Evolutionary conservation across 164 flowering plant species (phyloP).

Genomic region (grape (Vitis vinifera)): DNA sequence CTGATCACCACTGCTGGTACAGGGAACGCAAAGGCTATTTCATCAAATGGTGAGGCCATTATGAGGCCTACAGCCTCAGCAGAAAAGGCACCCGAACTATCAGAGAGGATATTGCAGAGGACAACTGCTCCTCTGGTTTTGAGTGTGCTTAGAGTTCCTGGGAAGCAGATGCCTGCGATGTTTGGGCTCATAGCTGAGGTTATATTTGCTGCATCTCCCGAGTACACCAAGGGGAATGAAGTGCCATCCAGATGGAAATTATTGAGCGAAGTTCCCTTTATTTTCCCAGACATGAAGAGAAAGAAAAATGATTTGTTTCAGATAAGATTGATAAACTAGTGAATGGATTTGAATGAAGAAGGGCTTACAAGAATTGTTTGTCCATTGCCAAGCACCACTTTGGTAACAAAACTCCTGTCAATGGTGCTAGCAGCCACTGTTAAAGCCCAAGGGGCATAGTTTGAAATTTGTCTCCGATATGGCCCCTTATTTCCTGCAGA

Average conservation of each 20-base stretch:
- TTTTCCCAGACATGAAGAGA: neutral
- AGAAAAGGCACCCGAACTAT: neutral
- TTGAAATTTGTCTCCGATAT: neutral
- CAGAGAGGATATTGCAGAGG: neutral
- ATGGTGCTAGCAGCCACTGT: conserved; percentile 17
- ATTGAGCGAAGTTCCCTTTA: conserved; percentile 10
- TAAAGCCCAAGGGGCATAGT: conserved; percentile 9
- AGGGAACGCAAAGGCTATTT: neutral
- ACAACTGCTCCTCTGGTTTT: conserved; percentile 5
- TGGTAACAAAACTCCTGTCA: conserved; percentile 10
- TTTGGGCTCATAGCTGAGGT: neutral
- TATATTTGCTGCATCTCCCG: conserved; percentile 9
- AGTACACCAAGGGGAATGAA: conserved; percentile 7
- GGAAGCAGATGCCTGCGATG: neutral
- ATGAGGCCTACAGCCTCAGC: conserved; percentile 8
- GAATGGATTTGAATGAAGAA: neutral
- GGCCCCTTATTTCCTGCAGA: conserved; percentile 7
- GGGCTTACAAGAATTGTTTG: neutral
- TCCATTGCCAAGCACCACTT: conserved; percentile 14
- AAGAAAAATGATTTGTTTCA: too few species aligned
- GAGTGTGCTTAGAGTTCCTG: neutral
- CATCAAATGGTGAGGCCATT: neutral
- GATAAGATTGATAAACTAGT: too few species aligned
- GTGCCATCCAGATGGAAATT: conserved; percentile 4
- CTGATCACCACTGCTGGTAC: conserved; percentile 2